phyloP scores from a whole-genome alignment of 108 stramenopile genomes.

The Mayamaea pseudoterrestris region DNA sequence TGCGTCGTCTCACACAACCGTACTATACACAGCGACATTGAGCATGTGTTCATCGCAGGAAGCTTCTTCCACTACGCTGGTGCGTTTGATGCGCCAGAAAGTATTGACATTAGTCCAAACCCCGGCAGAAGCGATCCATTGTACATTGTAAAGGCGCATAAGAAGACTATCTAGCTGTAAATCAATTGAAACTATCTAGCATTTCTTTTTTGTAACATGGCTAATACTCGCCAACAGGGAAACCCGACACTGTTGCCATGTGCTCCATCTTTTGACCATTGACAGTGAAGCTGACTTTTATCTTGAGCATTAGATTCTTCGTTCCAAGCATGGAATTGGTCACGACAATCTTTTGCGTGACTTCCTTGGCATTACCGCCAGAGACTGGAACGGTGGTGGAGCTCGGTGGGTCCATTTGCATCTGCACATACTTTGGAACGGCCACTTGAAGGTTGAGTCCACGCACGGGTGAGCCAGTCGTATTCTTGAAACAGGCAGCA shows the following conservation, averaged over 20 bases:
- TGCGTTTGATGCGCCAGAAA: conserved; percentile 63
- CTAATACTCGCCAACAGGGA: conserved; percentile 74
- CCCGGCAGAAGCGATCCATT: conserved; percentile 86
- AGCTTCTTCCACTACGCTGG: conserved; percentile 88
- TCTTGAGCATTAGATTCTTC: conserved; percentile 92
- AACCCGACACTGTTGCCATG: conserved; percentile 75
- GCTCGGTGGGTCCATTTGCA: conserved; percentile 92
- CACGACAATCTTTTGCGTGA: conserved; percentile 88
- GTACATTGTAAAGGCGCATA: conserved; percentile 78
- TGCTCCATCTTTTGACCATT: conserved; percentile 79
- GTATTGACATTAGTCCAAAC: conserved; percentile 85
- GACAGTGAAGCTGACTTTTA: conserved; percentile 89
- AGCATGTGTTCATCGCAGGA: conserved; percentile 90
- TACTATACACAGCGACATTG: conserved; percentile 89
- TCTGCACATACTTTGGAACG: conserved; percentile 94
- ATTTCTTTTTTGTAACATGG: background rate
- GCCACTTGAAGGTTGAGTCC: conserved; percentile 87
- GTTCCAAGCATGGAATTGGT: conserved; percentile 81
- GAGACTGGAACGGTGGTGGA: conserved; percentile 75
- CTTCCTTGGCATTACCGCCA: conserved; percentile 45
- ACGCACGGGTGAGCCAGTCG: conserved; percentile 57
- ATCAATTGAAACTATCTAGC: too few species aligned
- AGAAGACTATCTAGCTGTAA: too few species aligned
- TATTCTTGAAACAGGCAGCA: conserved; percentile 78
- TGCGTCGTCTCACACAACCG: too few species aligned